These are phyloP conservation scores for Apostasia ramifera DNA, from an alignment of 106 monocot genomes.

Conservation along the genomic window DNA sequence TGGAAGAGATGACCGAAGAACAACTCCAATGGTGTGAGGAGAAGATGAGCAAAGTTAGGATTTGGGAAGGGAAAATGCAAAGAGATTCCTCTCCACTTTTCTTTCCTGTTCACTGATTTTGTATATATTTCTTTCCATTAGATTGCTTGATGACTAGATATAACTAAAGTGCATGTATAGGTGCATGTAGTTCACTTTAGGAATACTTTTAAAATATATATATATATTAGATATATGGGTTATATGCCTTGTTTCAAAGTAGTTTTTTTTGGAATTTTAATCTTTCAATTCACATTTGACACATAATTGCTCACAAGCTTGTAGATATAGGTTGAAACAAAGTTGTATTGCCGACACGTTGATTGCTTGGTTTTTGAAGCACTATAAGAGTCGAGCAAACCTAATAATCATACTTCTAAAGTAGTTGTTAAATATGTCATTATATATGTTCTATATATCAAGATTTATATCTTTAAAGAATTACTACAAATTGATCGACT, in stretches of 20 bases:
- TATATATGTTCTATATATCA: too few relatives aligned
- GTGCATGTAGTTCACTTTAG: constrained; percentile 25
- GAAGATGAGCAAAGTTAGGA: constrained; percentile 82
- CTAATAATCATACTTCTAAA: too few relatives aligned
- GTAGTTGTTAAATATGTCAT: too few relatives aligned
- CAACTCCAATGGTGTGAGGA: constrained; percentile 95
- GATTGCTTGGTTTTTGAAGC: background rate
- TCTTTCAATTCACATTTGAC: background rate
- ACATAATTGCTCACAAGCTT: background rate
- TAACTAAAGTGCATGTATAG: constrained; percentile 20
- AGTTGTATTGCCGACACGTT: too few relatives aligned
- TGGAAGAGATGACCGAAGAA: constrained; percentile 52
- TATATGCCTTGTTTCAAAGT: background rate
- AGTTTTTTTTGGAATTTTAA: background rate
- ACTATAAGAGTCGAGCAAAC: too few relatives aligned
- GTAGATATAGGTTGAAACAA: too few relatives aligned
- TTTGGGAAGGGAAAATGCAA: constrained; percentile 55
- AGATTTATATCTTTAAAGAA: too few relatives aligned
- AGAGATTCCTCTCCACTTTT: constrained; percentile 85
- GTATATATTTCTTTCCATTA: constrained; percentile 10
- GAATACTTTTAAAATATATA: constrained; percentile 10
- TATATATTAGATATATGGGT: background rate
- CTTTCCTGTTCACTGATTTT: constrained; percentile 51
- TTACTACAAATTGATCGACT: too few relatives aligned
- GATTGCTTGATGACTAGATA: constrained; percentile 57